Base-by-base conservation (phyloP, 2,329 filamentous ascomycete species). In the Dactylellina haptotyla region DNA sequence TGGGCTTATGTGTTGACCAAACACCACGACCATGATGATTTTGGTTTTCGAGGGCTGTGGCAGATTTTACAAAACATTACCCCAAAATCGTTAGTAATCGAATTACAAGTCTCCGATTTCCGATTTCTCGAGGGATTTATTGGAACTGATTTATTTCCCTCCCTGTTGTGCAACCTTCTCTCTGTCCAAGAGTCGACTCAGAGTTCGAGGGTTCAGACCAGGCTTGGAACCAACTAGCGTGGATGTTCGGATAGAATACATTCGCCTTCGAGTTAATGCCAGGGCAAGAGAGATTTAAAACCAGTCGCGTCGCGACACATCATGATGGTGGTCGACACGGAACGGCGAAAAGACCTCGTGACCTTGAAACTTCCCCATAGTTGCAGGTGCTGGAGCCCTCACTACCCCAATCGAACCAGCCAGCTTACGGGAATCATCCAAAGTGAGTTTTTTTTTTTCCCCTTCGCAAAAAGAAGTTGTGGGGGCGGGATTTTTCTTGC, bases 231-330 rank as follows among this genome's bases (percentile, higher is more conserved):
- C 32, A 56, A 34, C 39, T 46, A 32, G 12, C 51, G 37, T 26
- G 50, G 39, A 48, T n/a, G n/a, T 12, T 9, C 20, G 32, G 28
- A n/a, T 8, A 37, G 16, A 51, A 51, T 28, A 4, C 25, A 16
- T 32, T 8, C n/a, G 46, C 25, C 25, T 53, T 9, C 48, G 16
- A 53, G 12, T 6, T 18, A 63, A 18, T 14, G 8, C 39, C 10
- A 25, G 51, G 59, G 48, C 39, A 51, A 37, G 8, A n/a, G 32
- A 20, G 10, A 14, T 28, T 16, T 45, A 54, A 72, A 48, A 54
- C 67, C 67, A 72, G 67, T 72, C 51, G 67, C 46, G 59, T 54
- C 54, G 53, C 41, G 67, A 72, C 67, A 72, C 67, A 72, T 72
- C 66, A 65, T 41, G 43, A 56, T 14, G 26, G 26, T 26, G 26